Conservation (phyloP, 768 basidiomycete species). For the Russula dissimulans region DNA sequence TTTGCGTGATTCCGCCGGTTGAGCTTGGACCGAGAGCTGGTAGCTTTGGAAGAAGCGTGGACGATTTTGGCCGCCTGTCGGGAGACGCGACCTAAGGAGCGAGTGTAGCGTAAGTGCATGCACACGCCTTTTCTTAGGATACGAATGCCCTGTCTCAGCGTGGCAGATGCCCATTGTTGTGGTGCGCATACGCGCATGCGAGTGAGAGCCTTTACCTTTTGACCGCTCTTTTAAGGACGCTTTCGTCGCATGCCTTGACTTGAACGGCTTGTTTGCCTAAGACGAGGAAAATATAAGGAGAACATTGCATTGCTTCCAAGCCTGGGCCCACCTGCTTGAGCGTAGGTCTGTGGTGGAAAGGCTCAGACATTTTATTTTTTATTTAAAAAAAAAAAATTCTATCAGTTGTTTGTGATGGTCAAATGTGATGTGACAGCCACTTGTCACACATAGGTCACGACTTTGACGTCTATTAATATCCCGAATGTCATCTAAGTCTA, state of each 20-base stretch:
- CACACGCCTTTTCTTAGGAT: background rate
- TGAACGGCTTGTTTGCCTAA: constrained; percentile 87
- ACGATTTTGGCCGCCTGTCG: constrained; percentile 47
- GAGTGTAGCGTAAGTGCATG: background rate
- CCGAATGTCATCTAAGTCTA: background rate
- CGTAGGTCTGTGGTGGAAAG: constrained; percentile 65
- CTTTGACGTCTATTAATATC: too few species aligned
- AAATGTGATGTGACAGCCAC: constrained; percentile 7
- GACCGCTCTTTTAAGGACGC: constrained; percentile 72
- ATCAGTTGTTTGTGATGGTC: too few species aligned
- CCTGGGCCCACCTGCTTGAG: constrained; percentile 62
- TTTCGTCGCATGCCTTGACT: constrained; percentile 86
- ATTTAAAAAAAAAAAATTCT: too few species aligned
- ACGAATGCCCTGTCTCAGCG: background rate
- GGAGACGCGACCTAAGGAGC: constrained; percentile 43
- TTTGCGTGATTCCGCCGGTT: constrained; percentile 82
- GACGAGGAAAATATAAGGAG: background rate
- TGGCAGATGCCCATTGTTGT: background rate
- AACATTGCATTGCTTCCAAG: background rate
- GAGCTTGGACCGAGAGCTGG: constrained; percentile 54
- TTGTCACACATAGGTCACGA: background rate
- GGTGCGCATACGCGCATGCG: background rate
- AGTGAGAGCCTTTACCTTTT: constrained; percentile 48
- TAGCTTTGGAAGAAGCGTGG: constrained; percentile 36
- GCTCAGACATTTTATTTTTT: constrained; percentile 26